Evolutionary conservation across 1,284 basidiomycete species (phyloP), one percentile per base, ranked within the genome.

Genomic region (Schizophyllum amplum): DNA sequence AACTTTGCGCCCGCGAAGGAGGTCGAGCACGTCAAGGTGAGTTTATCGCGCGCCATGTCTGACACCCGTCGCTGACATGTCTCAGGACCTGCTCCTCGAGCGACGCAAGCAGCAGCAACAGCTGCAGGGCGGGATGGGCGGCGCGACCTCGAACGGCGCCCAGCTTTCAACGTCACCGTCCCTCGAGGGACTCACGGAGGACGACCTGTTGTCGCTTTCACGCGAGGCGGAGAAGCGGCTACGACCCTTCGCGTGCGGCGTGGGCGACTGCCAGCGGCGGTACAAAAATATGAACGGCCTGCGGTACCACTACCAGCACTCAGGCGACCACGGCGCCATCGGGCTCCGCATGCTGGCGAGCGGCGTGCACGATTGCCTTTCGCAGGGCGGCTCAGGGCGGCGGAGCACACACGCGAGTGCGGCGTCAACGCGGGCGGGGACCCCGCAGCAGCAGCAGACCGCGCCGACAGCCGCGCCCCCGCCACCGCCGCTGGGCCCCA

Each of bases 241-340:
- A 42, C 75, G 91, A 56, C 93, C 93, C 2, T 96, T 90, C 67
- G 90, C 92, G 0, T 96, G 93, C 65, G 88, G 91, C 7, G 88
- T 94, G 15, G 86, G 87, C n/a, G 89, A 91, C 59, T 99, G 96
- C 70, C 86, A 86, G 66, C 84, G 97, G 69, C 75, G 96, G 65
- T 99, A 98, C 77, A 95, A 98, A 81, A 98, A 98, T 70, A 95
- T 97, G 94, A 97, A 97, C 70, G 94, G 94, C 0, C 74, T 97
- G 59, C 75, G 90, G 67, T 98, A 99, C 65, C 95, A 99, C 73
- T 98, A 98, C 71, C 89, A 95, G 68, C 95, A 98, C 72, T 92
- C 91, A 26, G 95, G 96, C 17, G 94, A 95, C 56, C 96, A 98
- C 69, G 94, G 94, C 9, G 86, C 88, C 9, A 80, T 92, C 54